Conservation (phyloP, 345 rosid genomes). For the Citrus inodora region DNA sequence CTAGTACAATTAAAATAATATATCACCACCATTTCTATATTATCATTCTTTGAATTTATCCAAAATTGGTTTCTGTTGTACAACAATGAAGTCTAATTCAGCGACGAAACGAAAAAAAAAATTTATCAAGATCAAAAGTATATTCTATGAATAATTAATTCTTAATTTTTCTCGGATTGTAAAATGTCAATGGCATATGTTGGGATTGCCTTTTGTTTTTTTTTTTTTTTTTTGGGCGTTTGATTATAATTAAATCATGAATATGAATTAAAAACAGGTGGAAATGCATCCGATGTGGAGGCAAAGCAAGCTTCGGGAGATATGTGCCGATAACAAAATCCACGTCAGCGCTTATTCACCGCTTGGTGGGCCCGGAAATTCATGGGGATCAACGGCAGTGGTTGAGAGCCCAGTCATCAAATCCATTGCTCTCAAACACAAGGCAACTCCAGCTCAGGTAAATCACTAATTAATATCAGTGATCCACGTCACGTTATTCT, state of each 20-base stretch:
- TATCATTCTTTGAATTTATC: too few species aligned
- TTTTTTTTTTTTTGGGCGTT: too few species aligned
- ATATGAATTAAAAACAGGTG: constrained; percentile 36
- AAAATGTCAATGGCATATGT: neutral
- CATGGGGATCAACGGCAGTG: constrained; percentile 80
- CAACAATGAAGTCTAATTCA: too few species aligned
- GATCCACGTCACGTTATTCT: neutral
- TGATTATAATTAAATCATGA: neutral
- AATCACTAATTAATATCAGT: neutral
- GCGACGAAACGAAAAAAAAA: too few species aligned
- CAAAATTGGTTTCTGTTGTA: too few species aligned
- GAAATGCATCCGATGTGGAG: constrained; percentile 98
- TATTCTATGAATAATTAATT: too few species aligned
- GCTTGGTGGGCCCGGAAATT: constrained; percentile 74
- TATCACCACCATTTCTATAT: too few species aligned
- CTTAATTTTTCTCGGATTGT: too few species aligned
- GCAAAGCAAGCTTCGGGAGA: constrained; percentile 63
- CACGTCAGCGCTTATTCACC: constrained; percentile 90
- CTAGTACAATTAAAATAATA: too few species aligned
- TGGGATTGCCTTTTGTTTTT: neutral
- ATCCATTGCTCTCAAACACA: constrained; percentile 64
- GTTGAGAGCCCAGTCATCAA: constrained; percentile 53
- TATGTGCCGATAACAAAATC: constrained; percentile 55
- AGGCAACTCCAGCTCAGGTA: constrained; percentile 78
- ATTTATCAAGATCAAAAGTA: too few species aligned